phyloP scores from a whole-genome alignment of 2,329 filamentous ascomycete genomes.

The Ambrosiella beaveri region DNA sequence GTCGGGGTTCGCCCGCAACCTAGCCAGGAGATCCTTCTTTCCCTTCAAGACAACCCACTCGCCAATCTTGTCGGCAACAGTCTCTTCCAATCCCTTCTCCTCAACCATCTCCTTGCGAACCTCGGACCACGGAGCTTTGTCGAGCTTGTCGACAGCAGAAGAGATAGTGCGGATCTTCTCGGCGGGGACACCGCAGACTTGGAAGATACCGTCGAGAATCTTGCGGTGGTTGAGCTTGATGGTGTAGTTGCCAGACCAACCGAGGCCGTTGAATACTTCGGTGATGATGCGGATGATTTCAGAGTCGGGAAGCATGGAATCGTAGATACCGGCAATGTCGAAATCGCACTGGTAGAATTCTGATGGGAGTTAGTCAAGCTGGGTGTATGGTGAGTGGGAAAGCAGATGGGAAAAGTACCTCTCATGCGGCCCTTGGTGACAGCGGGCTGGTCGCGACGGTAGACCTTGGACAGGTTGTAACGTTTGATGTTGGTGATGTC shows the following conservation, averaged over 20 bases:
- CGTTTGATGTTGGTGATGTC: constrained; percentile 71
- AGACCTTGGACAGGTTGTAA: constrained; percentile 87
- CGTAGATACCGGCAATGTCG: constrained; percentile 70
- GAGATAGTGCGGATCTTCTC: constrained; percentile 82
- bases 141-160: constrained; percentile 87
- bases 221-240: constrained; percentile 91
- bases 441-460: constrained; percentile 31
- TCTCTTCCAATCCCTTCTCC: constrained; percentile 63
- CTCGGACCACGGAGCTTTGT: constrained; percentile 60
- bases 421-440: constrained; percentile 86
- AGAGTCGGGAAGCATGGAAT: constrained; percentile 81
- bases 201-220: constrained; percentile 82
- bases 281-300: constrained; percentile 73
- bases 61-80: constrained; percentile 74
- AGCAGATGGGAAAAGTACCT: constrained; percentile 7
- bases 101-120: constrained; percentile 87
- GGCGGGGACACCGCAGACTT: constrained; percentile 72
- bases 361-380: not conserved
- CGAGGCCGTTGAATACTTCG: constrained; percentile 15
- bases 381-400: not conserved
- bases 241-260: constrained; percentile 42
- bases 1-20: constrained; percentile 48
- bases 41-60: constrained; percentile 68
- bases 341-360: constrained; percentile 98
- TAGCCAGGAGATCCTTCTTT: constrained; percentile 53